phyloP scores from a whole-genome alignment of 169 alveolate genomes.

The Perkinsus chesapeaki region DNA sequence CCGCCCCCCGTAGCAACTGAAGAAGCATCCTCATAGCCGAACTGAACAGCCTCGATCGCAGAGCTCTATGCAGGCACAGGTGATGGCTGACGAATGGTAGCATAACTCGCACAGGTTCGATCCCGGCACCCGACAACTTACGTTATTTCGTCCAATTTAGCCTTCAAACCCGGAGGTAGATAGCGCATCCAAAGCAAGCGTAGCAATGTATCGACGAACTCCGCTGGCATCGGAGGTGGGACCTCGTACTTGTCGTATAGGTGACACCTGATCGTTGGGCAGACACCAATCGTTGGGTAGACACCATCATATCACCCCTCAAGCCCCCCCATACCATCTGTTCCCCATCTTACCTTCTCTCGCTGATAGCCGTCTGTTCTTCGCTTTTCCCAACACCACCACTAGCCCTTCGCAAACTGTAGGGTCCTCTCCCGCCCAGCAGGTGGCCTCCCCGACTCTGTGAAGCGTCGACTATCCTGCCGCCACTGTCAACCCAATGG shows the following conservation, averaged over 20 bases:
- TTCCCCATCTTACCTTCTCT: neutral
- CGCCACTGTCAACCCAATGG: neutral
- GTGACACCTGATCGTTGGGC: neutral
- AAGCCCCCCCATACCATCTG: too few species aligned
- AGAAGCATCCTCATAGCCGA: neutral
- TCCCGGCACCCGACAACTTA: neutral
- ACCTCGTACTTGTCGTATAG: neutral
- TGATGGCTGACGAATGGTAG: neutral
- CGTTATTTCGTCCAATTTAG: neutral
- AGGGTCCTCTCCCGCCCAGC: neutral
- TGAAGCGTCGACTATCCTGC: neutral
- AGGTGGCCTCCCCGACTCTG: neutral
- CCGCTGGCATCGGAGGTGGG: neutral
- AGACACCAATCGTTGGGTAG: neutral
- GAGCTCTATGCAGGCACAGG: neutral
- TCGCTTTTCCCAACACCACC: neutral
- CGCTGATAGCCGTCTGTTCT: neutral
- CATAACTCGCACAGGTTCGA: neutral
- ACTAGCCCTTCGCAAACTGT: neutral
- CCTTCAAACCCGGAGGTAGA: neutral
- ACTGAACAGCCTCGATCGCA: neutral
- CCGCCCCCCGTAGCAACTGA: neutral
- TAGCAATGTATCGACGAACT: neutral
- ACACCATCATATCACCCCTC: neutral
- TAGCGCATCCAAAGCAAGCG: neutral